Evolutionary conservation across 176 grass and related monocot species (phyloP).

Genomic region (Typha latifolia): DNA sequence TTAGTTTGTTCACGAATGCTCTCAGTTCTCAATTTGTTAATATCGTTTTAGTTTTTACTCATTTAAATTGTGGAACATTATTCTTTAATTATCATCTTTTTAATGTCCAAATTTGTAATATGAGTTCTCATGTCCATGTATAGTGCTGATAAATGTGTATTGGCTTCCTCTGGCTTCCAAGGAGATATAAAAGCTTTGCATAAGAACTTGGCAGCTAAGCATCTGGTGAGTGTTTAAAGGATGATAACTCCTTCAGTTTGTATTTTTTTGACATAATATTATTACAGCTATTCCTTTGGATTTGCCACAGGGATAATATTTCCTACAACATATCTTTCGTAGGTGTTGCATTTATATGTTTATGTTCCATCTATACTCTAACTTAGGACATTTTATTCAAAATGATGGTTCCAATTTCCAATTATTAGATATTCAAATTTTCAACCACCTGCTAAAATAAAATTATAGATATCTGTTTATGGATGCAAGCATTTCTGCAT

Average conservation of each 20-base stretch:
- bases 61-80: no score
- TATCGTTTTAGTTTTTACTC: no score
- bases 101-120: background rate
- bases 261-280: background rate
- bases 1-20: no score
- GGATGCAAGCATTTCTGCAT: no score
- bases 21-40: no score
- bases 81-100: no score
- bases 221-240: conserved; percentile 43
- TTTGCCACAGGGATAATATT: background rate
- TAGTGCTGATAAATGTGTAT: conserved; percentile 75
- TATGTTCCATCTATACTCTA: background rate
- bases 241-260: background rate
- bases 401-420: background rate
- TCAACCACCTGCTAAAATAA: background rate
- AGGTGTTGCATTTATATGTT: background rate
- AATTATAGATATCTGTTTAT: no score
- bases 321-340: background rate
- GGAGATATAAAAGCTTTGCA: conserved; percentile 96
- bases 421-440: background rate
- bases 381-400: background rate
- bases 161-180: conserved; percentile 92
- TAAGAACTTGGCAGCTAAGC: conserved; percentile 82
- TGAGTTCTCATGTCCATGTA: conserved; percentile 3
- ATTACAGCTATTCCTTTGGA: background rate